Evolutionary conservation across 2,329 filamentous ascomycete genomes (phyloP).

Genomic region (Penicillium hordei): DNA sequence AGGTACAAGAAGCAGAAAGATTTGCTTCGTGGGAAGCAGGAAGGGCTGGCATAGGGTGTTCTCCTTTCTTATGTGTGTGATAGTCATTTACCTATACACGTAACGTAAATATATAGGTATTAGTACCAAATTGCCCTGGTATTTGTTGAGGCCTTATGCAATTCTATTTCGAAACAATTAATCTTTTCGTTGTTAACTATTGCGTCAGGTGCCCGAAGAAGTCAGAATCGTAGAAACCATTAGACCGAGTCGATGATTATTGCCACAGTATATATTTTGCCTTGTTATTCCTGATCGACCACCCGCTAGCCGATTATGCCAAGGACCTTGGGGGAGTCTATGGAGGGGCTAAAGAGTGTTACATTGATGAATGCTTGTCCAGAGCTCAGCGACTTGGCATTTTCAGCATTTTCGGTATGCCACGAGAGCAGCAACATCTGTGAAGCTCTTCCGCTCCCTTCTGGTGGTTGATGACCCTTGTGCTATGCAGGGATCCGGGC

Average conservation of each 20-base stretch:
- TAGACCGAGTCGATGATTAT: neutral
- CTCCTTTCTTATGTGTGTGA: neutral
- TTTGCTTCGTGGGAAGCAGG: conserved; percentile 8
- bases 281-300: neutral
- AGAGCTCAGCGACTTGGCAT: neutral
- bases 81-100: neutral
- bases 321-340: neutral
- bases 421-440: neutral
- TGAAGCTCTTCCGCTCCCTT: neutral
- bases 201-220: neutral
- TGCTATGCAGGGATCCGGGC: neutral
- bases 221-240: neutral
- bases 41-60: conserved; percentile 5
- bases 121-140: neutral
- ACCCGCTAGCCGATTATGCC: neutral
- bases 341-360: neutral
- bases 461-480: neutral
- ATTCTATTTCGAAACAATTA: neutral
- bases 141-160: neutral
- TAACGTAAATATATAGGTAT: neutral
- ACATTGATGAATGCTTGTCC: neutral
- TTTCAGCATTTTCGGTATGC: neutral
- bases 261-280: neutral
- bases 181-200: neutral
- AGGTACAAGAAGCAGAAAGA: conserved; percentile 8